These are phyloP conservation scores for Ailanthus altissimus DNA, from an alignment of 345 rosid species.

Conservation along the genomic window DNA sequence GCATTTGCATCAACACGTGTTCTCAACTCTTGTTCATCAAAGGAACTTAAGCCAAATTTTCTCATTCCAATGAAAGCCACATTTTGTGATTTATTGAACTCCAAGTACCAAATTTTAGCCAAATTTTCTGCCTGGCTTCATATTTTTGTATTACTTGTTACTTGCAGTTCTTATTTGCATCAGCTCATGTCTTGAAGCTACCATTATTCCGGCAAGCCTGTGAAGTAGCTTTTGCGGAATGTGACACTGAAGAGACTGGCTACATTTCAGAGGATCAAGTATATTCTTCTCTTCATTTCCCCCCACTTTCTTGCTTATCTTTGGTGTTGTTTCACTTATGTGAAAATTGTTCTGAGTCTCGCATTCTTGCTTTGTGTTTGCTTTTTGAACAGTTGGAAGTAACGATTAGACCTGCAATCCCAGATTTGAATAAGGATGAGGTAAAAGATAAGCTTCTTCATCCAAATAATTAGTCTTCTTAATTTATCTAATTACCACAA, in stretches of 20 bases:
- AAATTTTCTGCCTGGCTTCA: not conserved
- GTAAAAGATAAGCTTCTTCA: constrained; percentile 34
- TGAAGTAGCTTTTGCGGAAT: constrained; percentile 64
- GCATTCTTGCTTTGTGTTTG: constrained; percentile 20
- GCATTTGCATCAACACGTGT: not conserved
- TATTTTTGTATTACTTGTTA: constrained; percentile 14
- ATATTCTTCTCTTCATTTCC: constrained; percentile 20
- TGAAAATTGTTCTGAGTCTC: constrained; percentile 8
- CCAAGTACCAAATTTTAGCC: not conserved
- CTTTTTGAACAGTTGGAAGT: constrained; percentile 58
- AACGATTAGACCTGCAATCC: constrained; percentile 49
- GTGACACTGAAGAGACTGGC: constrained; percentile 48
- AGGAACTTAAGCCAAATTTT: not conserved
- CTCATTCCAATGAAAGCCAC: not conserved
- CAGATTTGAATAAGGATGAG: constrained; percentile 56
- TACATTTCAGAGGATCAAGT: constrained; percentile 64
- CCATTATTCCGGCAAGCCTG: constrained; percentile 70
- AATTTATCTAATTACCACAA: too few relatives aligned
- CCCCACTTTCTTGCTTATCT: not conserved
- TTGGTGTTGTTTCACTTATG: not conserved
- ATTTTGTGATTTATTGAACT: not conserved
- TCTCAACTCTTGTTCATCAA: not conserved
- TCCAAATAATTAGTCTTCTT: not conserved
- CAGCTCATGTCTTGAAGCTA: constrained; percentile 66
- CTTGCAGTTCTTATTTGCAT: constrained; percentile 81